Percentiles rank a stretch among this genome's conserved stretches.
These are phyloP conservation scores for Suillus bovinus DNA, from an alignment of 768 basidiomycete species.

Conservation along the genomic window DNA sequence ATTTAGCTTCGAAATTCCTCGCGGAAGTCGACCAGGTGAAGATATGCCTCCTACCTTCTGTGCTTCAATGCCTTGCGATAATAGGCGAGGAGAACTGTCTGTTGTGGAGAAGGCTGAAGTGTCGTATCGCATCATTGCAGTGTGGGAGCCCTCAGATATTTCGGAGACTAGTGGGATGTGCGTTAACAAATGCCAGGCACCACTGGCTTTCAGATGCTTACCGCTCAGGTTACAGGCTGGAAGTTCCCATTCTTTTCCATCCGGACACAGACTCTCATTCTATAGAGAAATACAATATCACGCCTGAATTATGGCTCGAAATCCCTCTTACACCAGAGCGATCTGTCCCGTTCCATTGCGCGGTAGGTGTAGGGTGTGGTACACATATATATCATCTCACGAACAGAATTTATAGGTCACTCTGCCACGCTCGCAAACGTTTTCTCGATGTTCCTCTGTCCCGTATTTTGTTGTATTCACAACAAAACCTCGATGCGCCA, in stretches of 20 bases:
- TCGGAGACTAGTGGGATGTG: conserved; percentile 49
- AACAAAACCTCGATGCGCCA: conserved; percentile 55
- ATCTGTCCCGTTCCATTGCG: conserved; percentile 62
- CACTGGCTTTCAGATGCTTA: conserved; percentile 9
- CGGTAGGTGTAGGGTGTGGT: conserved; percentile 44
- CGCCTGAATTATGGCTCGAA: conserved; percentile 64
- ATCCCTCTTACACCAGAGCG: conserved; percentile 65
- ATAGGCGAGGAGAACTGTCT: conserved; percentile 25
- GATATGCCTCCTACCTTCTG: conserved; percentile 65
- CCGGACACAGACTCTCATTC: conserved; percentile 63
- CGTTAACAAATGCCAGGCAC: conserved; percentile 23
- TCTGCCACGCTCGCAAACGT: conserved; percentile 59
- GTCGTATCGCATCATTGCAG: conserved; percentile 53
- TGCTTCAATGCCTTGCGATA: conserved; percentile 33
- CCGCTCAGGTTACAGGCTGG: conserved; percentile 43
- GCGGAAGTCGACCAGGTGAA: conserved; percentile 47
- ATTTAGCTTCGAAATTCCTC: conserved; percentile 61
- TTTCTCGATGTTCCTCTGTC: conserved; percentile 61
- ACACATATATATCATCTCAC: not conserved
- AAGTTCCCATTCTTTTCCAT: conserved; percentile 63
- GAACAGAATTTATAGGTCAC: conserved; percentile 48
- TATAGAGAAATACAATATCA: conserved; percentile 43
- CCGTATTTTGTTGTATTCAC: conserved; percentile 76
- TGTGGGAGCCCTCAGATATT: conserved; percentile 57
- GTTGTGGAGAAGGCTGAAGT: conserved; percentile 43